phyloP scores from a whole-genome alignment of 2,329 filamentous ascomycete species.

The Fusarium fujikuroi region DNA sequence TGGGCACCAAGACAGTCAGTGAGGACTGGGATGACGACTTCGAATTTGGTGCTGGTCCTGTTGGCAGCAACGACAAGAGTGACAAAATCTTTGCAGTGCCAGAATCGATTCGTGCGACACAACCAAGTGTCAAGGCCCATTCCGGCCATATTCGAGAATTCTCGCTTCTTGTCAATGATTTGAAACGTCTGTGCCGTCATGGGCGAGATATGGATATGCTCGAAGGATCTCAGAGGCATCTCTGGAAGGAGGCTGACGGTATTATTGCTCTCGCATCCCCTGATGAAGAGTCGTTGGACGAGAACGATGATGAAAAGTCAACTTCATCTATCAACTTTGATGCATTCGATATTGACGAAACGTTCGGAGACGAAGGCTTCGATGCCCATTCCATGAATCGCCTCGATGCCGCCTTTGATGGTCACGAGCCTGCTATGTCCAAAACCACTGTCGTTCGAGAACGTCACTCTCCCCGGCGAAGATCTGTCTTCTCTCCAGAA shows the following conservation, averaged over 20 bases:
- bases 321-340: constrained; percentile 55
- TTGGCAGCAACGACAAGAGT: constrained; percentile 50
- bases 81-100: constrained; percentile 63
- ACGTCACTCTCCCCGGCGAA: constrained; percentile 62
- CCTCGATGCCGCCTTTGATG: constrained; percentile 56
- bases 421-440: constrained; percentile 56
- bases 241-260: constrained; percentile 86
- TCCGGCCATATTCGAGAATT: constrained; percentile 86
- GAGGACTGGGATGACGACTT: constrained; percentile 95
- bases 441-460: constrained; percentile 66
- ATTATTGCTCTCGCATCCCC: constrained; percentile 86
- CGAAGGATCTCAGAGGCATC: constrained; percentile 65
- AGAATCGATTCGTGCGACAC: constrained; percentile 81
- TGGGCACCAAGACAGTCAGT: constrained; percentile 80
- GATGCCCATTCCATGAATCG: constrained; percentile 58
- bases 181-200: constrained; percentile 80
- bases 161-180: constrained; percentile 82
- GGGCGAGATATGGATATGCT: constrained; percentile 75
- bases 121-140: constrained; percentile 83
- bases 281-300: constrained; percentile 65
- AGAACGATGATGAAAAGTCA: constrained; percentile 50
- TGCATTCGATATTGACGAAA: constrained; percentile 54
- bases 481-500: constrained; percentile 72
- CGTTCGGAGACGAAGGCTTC: constrained; percentile 59
- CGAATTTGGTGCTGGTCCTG: constrained; percentile 70